Percentiles rank a stretch among this genome's conserved stretches.
These are phyloP conservation scores for Diaporthe australafricana DNA, from an alignment of 2,329 filamentous ascomycete genomes.

Conservation along the genomic window DNA sequence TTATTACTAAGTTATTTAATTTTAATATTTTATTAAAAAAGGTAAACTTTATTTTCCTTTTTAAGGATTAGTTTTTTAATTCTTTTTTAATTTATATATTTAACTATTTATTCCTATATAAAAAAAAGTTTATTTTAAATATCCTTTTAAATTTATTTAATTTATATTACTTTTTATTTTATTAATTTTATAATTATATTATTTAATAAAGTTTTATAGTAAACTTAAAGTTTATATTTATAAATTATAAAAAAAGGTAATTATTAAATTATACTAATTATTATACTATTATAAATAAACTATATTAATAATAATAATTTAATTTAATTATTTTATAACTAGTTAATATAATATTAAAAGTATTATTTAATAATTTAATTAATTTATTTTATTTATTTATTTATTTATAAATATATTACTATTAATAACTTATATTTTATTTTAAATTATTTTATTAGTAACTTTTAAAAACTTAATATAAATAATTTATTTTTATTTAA, in stretches of 20 bases:
- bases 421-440: too few species aligned
- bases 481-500: too few species aligned
- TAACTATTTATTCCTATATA: too few species aligned
- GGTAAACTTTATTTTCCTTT: too few species aligned
- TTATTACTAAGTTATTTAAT: too few species aligned
- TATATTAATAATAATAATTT: slow-evolving; percentile 9
- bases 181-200: not conserved
- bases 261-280: not conserved
- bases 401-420: slow-evolving; percentile 30
- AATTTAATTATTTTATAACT: slow-evolving; percentile 28
- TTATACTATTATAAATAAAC: not conserved
- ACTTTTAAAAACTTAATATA: too few species aligned
- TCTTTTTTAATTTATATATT: too few species aligned
- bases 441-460: too few species aligned
- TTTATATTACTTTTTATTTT: not conserved
- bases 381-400: slow-evolving; percentile 34
- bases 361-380: slow-evolving; percentile 36
- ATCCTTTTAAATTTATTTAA: not conserved
- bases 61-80: too few species aligned
- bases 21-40: too few species aligned
- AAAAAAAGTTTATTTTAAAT: too few species aligned
- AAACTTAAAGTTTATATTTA: not conserved
- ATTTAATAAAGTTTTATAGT: not conserved
- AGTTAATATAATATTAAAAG: too few species aligned
- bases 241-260: not conserved